phyloP scores from a whole-genome alignment of 2,329 filamentous ascomycete species.

The Colletotrichum tabaci region DNA sequence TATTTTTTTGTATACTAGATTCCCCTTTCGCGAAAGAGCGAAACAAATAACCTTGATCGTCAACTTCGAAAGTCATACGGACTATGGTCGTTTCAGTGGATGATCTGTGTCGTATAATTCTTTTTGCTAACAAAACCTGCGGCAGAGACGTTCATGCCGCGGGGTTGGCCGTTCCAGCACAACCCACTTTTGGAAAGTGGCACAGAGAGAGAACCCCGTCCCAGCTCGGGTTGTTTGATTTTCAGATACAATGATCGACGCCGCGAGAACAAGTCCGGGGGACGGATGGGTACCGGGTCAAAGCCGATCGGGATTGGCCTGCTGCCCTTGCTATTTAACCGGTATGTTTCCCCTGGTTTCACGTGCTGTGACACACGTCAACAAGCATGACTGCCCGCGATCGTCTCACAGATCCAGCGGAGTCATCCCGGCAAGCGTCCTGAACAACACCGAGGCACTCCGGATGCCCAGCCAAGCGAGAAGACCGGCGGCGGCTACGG shows the following conservation, averaged over 20 bases:
- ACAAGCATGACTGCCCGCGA: background rate
- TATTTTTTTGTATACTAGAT: conserved; percentile 36
- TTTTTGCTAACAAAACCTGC: conserved; percentile 2
- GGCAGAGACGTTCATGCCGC: conserved; percentile 22
- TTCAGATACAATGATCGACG: conserved; percentile 24
- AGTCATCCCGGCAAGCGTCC: conserved; percentile 16
- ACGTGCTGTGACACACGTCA: background rate
- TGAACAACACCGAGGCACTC: conserved; percentile 33
- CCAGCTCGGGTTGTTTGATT: conserved; percentile 29
- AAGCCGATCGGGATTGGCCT: conserved; percentile 22
- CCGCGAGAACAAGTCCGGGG: conserved; percentile 5
- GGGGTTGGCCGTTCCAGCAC: background rate
- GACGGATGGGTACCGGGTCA: background rate
- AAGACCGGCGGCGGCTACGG: conserved; percentile 48
- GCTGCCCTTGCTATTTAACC: background rate
- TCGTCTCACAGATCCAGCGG: background rate
- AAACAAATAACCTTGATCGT: conserved; percentile 30
- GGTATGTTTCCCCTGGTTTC: background rate
- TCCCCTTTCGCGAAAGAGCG: conserved; percentile 25
- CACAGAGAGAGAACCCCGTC: background rate
- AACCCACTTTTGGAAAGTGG: conserved; percentile 3
- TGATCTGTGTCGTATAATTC: background rate
- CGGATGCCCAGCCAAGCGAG: conserved; percentile 47
- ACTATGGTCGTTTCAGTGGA: conserved; percentile 9
- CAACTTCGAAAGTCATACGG: too few species aligned